These are phyloP conservation scores for Carex pumila DNA, from an alignment of 176 grass and related monocot genomes.

Conservation along the genomic window DNA sequence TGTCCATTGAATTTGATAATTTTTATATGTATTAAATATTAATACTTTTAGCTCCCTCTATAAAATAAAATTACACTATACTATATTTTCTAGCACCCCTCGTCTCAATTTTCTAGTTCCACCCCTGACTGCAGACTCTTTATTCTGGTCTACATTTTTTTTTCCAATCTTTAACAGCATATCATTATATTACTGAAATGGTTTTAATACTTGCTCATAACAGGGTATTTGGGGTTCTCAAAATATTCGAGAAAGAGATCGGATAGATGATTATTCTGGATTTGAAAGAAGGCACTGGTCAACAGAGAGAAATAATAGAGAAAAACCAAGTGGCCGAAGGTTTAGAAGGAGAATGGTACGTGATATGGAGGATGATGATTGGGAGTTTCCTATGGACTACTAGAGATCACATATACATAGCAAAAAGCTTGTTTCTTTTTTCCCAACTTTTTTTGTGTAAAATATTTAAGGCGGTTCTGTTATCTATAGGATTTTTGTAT, in stretches of 20 bases:
- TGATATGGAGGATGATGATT: conserved; percentile 42
- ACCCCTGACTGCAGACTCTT: background rate
- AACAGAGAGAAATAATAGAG: conserved; percentile 10
- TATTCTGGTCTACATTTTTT: background rate
- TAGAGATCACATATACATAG: conserved; percentile 11
- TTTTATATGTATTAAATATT: too few relatives aligned
- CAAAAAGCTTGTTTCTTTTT: conserved; percentile 1
- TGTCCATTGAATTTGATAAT: too few relatives aligned
- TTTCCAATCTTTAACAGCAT: background rate
- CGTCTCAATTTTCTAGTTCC: too few relatives aligned
- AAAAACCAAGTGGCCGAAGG: conserved; percentile 28
- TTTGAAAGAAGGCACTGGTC: conserved; percentile 28
- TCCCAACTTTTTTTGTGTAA: background rate
- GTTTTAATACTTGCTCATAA: background rate
- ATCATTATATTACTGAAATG: conserved; percentile 9
- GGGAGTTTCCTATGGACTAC: conserved; percentile 84
- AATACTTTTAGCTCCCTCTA: too few relatives aligned
- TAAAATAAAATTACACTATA: too few relatives aligned
- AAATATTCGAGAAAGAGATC: conserved; percentile 39
- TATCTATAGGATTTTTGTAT: background rate
- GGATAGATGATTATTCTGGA: conserved; percentile 33
- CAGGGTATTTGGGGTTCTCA: conserved; percentile 70
- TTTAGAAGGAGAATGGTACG: conserved; percentile 26
- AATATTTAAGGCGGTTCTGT: background rate
- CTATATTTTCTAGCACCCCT: too few relatives aligned